Evolutionary conservation across 352 stramenopile species (phyloP), one percentile per base, ranked within the genome.

Genomic region (Phytopythium litorale): DNA sequence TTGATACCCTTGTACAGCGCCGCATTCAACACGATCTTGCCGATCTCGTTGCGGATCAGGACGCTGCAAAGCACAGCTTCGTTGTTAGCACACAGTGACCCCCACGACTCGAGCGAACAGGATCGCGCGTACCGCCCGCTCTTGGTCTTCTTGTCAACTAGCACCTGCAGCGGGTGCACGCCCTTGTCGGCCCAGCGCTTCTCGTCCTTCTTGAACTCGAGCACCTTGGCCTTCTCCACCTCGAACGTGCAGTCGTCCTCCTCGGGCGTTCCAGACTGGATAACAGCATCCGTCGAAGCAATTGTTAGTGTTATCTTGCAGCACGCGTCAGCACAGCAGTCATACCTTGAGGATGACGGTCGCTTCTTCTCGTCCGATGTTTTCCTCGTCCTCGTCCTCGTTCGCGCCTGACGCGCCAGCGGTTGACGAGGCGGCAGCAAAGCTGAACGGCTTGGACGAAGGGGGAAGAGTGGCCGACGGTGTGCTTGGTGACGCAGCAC

Each of bases 141-240:
- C 64, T 88, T 88, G n/a, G 74, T 86, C 21, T 71, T 63, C 63
- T 93, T 92, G 75, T 82, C 87, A 13, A 89, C 67, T 0, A 96
- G 78, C 25, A 96, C 71, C 62, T 94, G 83, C 56, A 96, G 75
- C 32, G 84, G 82, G 55, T 96, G 84, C 49, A 84, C 71, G 0
- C 87, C 84, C 67, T 94, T 93, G 78, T 96, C 85, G 12, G 85
- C 87, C 87, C 87, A 96, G 33, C 82, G 83, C 70, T 92, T 96
- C 63, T 94, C 87, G 65, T 90, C 80, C 56, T 89, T 92, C 65
- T 91, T 94, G 64, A 93, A 93, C 67, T 93, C 84, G 59, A 89
- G 84, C 28, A 94, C 59, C 69, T 91, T 94, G 56, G 75, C 78
- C 70, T 91, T 91, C 13, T 91, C 82, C 7, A 67, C 73, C 46